Evolutionary conservation across 768 basidiomycete species (phyloP).

Genomic region (Thelephora aurantiotincta): DNA sequence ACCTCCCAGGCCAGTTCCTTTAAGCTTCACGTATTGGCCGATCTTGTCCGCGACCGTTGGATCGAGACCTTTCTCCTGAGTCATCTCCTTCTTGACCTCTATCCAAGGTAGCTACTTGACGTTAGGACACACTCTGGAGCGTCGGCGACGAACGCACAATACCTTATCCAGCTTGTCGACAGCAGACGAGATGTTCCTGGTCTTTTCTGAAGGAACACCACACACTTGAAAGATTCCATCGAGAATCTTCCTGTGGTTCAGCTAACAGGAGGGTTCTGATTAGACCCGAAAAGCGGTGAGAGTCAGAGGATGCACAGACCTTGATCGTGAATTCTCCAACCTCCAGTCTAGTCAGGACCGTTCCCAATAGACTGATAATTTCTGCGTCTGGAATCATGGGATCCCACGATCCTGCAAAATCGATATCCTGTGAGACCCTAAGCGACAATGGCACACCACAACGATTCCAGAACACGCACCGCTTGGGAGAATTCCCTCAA

Average conservation of each 20-base stretch:
- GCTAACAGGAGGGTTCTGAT: conserved; percentile 22
- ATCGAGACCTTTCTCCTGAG: conserved; percentile 84
- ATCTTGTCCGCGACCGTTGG: conserved; percentile 78
- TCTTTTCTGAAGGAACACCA: conserved; percentile 84
- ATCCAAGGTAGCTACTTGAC: conserved; percentile 59
- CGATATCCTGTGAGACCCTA: conserved; percentile 59
- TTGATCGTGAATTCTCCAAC: conserved; percentile 94
- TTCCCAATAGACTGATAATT: conserved; percentile 67
- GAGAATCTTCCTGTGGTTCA: conserved; percentile 93
- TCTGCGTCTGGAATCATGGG: conserved; percentile 97
- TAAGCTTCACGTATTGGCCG: conserved; percentile 92
- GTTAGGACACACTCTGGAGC: conserved; percentile 1
- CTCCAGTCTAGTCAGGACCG: conserved; percentile 68
- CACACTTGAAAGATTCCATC: conserved; percentile 97
- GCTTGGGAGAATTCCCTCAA: conserved; percentile 99
- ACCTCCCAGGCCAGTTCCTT: conserved; percentile 35
- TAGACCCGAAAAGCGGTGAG: neutral
- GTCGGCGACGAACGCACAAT: conserved; percentile 3
- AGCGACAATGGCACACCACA: neutral
- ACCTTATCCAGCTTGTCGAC: conserved; percentile 99
- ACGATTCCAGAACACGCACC: conserved; percentile 15
- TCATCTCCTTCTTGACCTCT: conserved; percentile 95
- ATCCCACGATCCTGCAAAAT: conserved; percentile 87
- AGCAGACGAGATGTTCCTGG: conserved; percentile 84
- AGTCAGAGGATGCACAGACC: conserved; percentile 23